These are phyloP conservation scores for Pleurotus salmoneostramineus DNA, from an alignment of 768 basidiomycete genomes.

Conservation along the genomic window DNA sequence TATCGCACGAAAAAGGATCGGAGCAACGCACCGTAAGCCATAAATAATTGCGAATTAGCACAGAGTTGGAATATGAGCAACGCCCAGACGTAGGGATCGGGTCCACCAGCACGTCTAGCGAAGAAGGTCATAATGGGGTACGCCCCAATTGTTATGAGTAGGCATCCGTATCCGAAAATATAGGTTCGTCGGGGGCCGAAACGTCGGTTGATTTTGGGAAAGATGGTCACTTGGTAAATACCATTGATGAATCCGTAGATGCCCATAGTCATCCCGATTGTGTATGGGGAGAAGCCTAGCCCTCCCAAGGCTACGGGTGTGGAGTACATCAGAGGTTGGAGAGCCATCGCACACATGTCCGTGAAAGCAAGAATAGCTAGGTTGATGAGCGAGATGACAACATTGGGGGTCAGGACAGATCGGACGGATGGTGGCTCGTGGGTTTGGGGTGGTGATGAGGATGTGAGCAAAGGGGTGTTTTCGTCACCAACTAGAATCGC, in stretches of 20 bases:
- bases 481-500: background rate
- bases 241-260: conserved; percentile 46
- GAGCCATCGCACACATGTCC: conserved; percentile 43
- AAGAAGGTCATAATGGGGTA: conserved; percentile 15
- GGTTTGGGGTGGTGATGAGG: background rate
- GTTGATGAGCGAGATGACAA: background rate
- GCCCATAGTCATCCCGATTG: conserved; percentile 59
- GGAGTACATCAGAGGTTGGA: conserved; percentile 67
- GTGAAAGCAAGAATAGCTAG: background rate
- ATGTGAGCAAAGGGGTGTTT: background rate
- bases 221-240: conserved; percentile 44
- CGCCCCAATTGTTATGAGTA: conserved; percentile 9
- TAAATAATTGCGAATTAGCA: conserved; percentile 11
- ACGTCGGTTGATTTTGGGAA: conserved; percentile 38
- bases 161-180: conserved; percentile 16
- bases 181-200: conserved; percentile 47
- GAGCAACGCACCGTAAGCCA: conserved; percentile 12
- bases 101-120: conserved; percentile 11
- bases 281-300: conserved; percentile 53
- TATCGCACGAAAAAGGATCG: background rate
- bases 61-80: conserved; percentile 15
- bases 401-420: conserved; percentile 17
- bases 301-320: conserved; percentile 68
- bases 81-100: conserved; percentile 12
- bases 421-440: conserved; percentile 12